Evolutionary conservation across 176 grass and related monocot species (phyloP), one percentile per base, ranked within the genome.

Genomic region (Musa troglodytarum): DNA sequence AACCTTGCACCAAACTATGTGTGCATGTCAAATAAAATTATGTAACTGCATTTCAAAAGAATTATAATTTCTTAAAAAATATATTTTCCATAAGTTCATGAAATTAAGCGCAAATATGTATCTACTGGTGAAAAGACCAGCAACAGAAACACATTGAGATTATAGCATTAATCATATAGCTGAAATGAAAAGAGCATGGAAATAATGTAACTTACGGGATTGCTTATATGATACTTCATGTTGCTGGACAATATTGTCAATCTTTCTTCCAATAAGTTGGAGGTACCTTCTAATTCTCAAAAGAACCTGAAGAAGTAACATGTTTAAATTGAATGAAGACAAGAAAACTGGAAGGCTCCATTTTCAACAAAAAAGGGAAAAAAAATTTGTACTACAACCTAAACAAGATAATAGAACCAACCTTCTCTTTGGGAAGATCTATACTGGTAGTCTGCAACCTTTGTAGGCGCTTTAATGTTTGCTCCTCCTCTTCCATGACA

Each of bases 391-490:
- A 77, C 23, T 54, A 21, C 52, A 43, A 57, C 20, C 13, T 73
- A 25, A n/a, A 62, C 57, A 54, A 67, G 58, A 78, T 78, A 77
- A 69, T 68, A 50, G 28, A 63, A 21, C 79, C 71, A 72, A 98
- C 95, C 90, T 98, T 98, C 91, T 94, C 95, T 73, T 87, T 98
- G 24, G 90, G 95, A 74, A 98, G 88, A 85, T 94, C 92, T 77
- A 93, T 68, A 29, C 95, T 98, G 77, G 95, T 98, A 84, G 92
- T 94, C 65, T 98, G 95, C 75, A 98, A 78, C 74, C 95, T 94
- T 78, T 98, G 80, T 2, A 98, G 67, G 25, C 95, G 88, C 65
- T 93, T 98, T 67, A 98, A 81, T 62, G 91, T 98, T 23, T 98
- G 90, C 78, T 91, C 88, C 64, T 98, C 90, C 1, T 91, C 95